Percentiles rank a stretch among this genome's conserved stretches.
These are phyloP conservation scores for Fragosphaeria purpurea DNA, from an alignment of 2,329 filamentous ascomycete species.

Conservation along the genomic window DNA sequence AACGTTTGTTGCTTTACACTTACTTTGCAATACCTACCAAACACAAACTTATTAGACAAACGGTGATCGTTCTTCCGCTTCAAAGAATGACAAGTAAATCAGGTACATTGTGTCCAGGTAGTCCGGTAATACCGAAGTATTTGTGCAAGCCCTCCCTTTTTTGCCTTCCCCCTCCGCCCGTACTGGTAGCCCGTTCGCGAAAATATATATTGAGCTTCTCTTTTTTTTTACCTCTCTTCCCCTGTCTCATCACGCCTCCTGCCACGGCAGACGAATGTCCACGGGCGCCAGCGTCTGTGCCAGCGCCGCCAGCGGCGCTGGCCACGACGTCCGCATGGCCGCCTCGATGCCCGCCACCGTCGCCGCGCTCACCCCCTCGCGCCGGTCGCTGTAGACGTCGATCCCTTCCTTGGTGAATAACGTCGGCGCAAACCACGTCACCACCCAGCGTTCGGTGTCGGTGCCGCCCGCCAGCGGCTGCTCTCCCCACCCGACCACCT, in stretches of 20 bases:
- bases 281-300: slow-evolving; percentile 41
- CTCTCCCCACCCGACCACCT: slow-evolving; percentile 68
- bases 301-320: slow-evolving; percentile 44
- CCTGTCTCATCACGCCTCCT: slow-evolving; percentile 14
- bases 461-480: slow-evolving; percentile 25
- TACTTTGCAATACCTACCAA: too few relatives aligned
- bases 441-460: slow-evolving; percentile 52
- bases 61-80: too few relatives aligned
- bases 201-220: background rate
- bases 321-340: slow-evolving; percentile 26
- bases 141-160: too few relatives aligned
- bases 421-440: slow-evolving; percentile 78
- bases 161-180: too few relatives aligned
- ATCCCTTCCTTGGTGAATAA: slow-evolving; percentile 74
- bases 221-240: background rate
- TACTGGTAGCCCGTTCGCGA: too few relatives aligned
- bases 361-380: slow-evolving; percentile 47
- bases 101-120: too few relatives aligned
- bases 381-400: slow-evolving; percentile 62
- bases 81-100: too few relatives aligned
- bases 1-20: too few relatives aligned
- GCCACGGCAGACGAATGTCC: slow-evolving; percentile 43
- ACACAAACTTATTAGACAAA: too few relatives aligned
- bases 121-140: too few relatives aligned
- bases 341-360: slow-evolving; percentile 22